Base-by-base conservation (phyloP, 2,329 filamentous ascomycete genomes). In the Fusarium sp. region DNA sequence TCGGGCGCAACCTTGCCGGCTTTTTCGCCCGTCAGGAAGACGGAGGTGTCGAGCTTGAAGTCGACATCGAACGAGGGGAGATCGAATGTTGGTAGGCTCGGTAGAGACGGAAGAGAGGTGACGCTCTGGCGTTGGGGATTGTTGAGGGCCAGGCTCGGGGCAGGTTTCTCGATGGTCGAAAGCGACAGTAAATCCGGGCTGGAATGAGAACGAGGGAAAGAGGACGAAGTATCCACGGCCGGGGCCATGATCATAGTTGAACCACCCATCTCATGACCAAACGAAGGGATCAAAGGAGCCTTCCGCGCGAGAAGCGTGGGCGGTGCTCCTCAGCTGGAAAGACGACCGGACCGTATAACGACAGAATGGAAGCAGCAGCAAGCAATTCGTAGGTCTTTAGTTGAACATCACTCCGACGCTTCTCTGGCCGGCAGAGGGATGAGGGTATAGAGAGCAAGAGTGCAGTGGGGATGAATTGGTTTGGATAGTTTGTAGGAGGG, bases 21-120 rank as follows among this genome's bases (percentile, higher is more conserved):
- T 52, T 68, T 62, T 65, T 70, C 72, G 31, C 58, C 76, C 68
- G 82, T 80, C 73, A 86, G 77, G 52, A 82, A 84, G 31, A 88
- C 79, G 20, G 83, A 85, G 6, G 85, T 84, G 74, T 88, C 85
- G 77, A 90, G 83, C 48, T 87, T 82, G 73, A 85, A 82, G 72
- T 84, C 84, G 75, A 87, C 83, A 71, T 89, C 86, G 79, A 91
- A 87, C 1, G 86, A 86, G 41, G 88, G 86, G 37, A 91, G 81
- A 67, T 89, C 87, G 79, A 89, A 89, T 67, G 82, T 79, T 16
- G 86, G 81, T 24, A 85, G 78, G 64, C 37, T 69, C 29, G 76
- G 60, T 67, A 79, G 45, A 41, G 68, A 58, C 27, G 68, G 64
- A 10, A 75, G 63, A 48, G 68, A 67, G 45, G 73, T 61, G 33